Evolutionary conservation across 345 rosid species (phyloP).

Genomic region (Conringia planisiliqua): DNA sequence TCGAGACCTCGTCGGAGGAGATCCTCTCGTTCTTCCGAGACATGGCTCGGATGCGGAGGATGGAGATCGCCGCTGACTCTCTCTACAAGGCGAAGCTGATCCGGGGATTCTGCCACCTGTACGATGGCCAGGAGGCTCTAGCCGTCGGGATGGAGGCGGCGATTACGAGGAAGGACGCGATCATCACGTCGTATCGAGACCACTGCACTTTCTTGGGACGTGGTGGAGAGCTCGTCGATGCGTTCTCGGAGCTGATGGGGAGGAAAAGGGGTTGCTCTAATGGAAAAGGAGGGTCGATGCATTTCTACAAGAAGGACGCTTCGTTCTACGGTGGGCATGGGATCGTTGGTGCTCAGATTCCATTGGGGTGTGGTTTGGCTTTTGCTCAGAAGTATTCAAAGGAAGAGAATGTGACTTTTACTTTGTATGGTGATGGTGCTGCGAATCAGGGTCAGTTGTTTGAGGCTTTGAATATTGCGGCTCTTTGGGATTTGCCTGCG

Average conservation of each 20-base stretch:
- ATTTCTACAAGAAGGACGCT: slow-evolving; percentile 85
- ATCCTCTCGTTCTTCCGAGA: slow-evolving; percentile 73
- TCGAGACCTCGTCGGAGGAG: slow-evolving; percentile 62
- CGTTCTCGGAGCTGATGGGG: slow-evolving; percentile 93
- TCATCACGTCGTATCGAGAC: slow-evolving; percentile 89
- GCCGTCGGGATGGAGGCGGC: slow-evolving; percentile 96
- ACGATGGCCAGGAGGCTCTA: slow-evolving; percentile 96
- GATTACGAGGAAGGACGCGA: slow-evolving; percentile 70
- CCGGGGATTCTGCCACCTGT: slow-evolving; percentile 95
- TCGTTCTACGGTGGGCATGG: slow-evolving; percentile 97
- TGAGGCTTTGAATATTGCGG: slow-evolving; percentile 90
- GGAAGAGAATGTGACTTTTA: slow-evolving; percentile 82
- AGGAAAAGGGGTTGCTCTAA: slow-evolving; percentile 79
- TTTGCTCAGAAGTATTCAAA: slow-evolving; percentile 89
- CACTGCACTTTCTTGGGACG: slow-evolving; percentile 88
- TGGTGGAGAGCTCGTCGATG: slow-evolving; percentile 70
- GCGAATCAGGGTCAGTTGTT: slow-evolving; percentile 98
- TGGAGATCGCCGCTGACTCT: slow-evolving; percentile 97
- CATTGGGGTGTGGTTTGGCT: slow-evolving; percentile 92
- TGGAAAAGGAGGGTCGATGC: slow-evolving; percentile 99
- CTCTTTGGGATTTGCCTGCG: slow-evolving; percentile 94
- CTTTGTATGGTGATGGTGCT: slow-evolving; percentile 92
- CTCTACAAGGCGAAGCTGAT: slow-evolving; percentile 95
- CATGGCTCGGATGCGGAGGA: slow-evolving; percentile 89
- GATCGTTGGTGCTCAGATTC: slow-evolving; percentile 96